Conservation (phyloP, 441 rosid genomes). For the Bocquillonia castaneifolia region DNA sequence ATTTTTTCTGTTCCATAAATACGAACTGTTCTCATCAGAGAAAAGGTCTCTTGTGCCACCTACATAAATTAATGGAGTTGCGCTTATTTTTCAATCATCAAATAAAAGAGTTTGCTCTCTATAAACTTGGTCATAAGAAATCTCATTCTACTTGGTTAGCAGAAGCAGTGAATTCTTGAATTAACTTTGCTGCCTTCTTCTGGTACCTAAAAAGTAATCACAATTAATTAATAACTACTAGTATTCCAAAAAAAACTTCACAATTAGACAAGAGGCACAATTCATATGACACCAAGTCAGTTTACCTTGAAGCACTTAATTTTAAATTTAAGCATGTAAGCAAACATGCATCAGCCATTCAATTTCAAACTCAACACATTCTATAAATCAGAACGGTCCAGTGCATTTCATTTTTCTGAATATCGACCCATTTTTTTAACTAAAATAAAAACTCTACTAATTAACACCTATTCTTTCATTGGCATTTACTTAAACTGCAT, state of each 20-base stretch:
- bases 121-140: conserved; percentile 17
- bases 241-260: conserved; percentile 15
- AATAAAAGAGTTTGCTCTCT: conserved; percentile 6
- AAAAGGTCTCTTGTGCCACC: conserved; percentile 97
- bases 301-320: conserved; percentile 1
- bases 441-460: background rate
- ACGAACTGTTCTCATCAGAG: conserved; percentile 93
- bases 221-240: background rate
- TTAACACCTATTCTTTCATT: conserved; percentile 8
- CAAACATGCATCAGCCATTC: background rate
- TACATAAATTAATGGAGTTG: conserved; percentile 26
- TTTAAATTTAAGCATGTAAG: conserved; percentile 5
- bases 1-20: conserved; percentile 85
- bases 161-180: conserved; percentile 85
- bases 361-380: conserved; percentile 10
- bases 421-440: background rate
- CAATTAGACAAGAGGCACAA: background rate
- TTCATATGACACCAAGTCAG: conserved; percentile 5
- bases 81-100: conserved; percentile 4
- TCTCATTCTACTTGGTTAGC: conserved; percentile 68
- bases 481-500: conserved; percentile 8
- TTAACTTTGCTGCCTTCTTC: conserved; percentile 83
- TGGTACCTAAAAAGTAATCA: conserved; percentile 63
- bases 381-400: background rate
- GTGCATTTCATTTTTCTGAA: background rate